Percentiles rank a stretch among this genome's conserved stretches.
These are phyloP conservation scores for Phytophthora pistaciae DNA, from an alignment of 352 stramenopile genomes.

Conservation along the genomic window DNA sequence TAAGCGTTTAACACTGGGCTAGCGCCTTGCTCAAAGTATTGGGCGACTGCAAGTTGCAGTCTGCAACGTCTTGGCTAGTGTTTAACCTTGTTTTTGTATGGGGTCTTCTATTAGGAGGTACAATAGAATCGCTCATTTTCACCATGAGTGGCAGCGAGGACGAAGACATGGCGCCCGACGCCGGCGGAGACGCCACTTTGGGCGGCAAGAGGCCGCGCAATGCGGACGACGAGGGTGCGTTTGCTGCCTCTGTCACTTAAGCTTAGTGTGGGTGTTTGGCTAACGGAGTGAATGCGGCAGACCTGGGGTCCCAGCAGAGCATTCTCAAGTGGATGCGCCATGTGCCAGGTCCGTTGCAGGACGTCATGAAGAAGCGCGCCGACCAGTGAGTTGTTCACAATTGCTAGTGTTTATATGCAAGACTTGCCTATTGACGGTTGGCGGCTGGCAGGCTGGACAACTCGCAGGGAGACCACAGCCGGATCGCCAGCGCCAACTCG, in stretches of 20 bases:
- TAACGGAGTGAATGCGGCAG: slow-evolving; percentile 24
- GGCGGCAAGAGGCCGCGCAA: slow-evolving; percentile 27
- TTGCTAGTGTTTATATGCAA: background rate
- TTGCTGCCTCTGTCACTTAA: background rate
- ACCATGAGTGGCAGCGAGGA: slow-evolving; percentile 34
- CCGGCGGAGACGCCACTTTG: slow-evolving; percentile 3
- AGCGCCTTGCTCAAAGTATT: background rate
- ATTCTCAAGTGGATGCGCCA: slow-evolving; percentile 84
- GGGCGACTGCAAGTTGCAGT: too few species aligned
- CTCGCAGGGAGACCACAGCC: slow-evolving; percentile 38
- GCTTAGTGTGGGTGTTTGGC: background rate
- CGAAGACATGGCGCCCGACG: slow-evolving; percentile 9
- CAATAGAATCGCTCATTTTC: background rate
- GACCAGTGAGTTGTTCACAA: slow-evolving; percentile 38
- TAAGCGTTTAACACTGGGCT: background rate
- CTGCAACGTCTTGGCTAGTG: background rate
- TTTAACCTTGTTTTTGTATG: slow-evolving; percentile 30
- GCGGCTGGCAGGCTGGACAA: slow-evolving; percentile 47
- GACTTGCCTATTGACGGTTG: slow-evolving; percentile 1
- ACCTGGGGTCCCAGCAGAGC: slow-evolving; percentile 67
- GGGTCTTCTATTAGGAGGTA: background rate
- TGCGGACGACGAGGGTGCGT: slow-evolving; percentile 26
- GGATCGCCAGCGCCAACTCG: slow-evolving; percentile 52
- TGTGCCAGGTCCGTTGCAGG: slow-evolving; percentile 74
- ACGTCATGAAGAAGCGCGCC: slow-evolving; percentile 80